Conservation (phyloP, 148 eudicot genomes). For the Camellia sinensis region DNA sequence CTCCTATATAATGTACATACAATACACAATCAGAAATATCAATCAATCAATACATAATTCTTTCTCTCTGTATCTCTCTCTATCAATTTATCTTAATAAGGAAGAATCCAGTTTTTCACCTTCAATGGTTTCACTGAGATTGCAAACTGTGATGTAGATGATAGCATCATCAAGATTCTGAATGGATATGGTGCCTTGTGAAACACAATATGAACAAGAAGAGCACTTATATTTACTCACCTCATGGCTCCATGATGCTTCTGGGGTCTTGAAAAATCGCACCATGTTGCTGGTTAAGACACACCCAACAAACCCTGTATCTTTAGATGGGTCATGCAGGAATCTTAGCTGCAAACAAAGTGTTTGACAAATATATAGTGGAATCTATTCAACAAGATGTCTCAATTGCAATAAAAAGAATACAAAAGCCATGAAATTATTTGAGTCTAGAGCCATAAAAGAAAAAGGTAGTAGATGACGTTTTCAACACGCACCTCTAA, state of each 20-base stretch:
- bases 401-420: not conserved
- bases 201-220: not conserved
- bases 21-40: no score
- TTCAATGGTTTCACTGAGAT: slow-evolving; percentile 70
- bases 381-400: not conserved
- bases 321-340: slow-evolving; percentile 91
- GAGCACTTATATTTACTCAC: slow-evolving; percentile 27
- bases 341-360: slow-evolving; percentile 67
- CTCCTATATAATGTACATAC: no score
- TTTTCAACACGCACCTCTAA: slow-evolving; percentile 55
- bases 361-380: not conserved
- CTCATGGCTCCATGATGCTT: slow-evolving; percentile 90
- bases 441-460: not conserved
- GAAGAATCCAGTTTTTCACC: slow-evolving; percentile 95
- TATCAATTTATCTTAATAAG: no score
- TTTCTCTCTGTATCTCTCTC: no score
- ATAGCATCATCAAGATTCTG: not conserved
- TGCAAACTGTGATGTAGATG: slow-evolving; percentile 42
- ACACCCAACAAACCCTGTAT: slow-evolving; percentile 89
- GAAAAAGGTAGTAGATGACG: not conserved
- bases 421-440: not conserved
- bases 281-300: slow-evolving; percentile 97
- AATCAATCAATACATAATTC: no score
- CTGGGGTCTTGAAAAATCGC: slow-evolving; percentile 76
- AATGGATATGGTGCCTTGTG: not conserved